Evolutionary conservation across 768 basidiomycete genomes (phyloP), one percentile per base, ranked within the genome.

Genomic region (Tylopilus intermedius): DNA sequence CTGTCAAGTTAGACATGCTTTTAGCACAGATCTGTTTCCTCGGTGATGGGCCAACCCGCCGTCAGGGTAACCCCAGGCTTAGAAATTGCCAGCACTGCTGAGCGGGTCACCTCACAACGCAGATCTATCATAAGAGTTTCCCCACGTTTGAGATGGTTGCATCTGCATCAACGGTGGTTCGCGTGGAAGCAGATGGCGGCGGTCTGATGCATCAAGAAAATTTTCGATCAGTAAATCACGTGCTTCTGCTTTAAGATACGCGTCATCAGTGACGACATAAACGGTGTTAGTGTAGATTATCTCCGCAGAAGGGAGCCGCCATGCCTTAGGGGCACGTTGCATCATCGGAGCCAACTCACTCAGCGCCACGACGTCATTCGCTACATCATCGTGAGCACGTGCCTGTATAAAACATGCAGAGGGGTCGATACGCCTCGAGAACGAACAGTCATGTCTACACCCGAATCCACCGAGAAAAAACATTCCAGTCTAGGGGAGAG

Each of bases 361-460:
- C 8, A 6, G 8, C 55, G 48, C 49, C 51, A 55, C 61, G 61
- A 64, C 62, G 59, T 63, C 62, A 63, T 37, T 10, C 5, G 24
- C 53, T 29, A 58, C 58, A 59, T 59, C 57, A 58, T 37, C 47
- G 37, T 8, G 21, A 51, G 52, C 54, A 62, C 50, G 53, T 51
- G 57, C 5, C 7, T 1, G 39, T 22, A 13, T 33, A 38, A 15
- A 37, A 6, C 13, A 4, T 39, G 27, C 7, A 11, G 14, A n/a
- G 14, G 8, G 3, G 5, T 8, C 13, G 1, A 4, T 7, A 2
- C n/a, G 4, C 33, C 8, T 27, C 21, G 8, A 5, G 3, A 24
- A 4, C 6, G 11, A 18, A 8, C 41, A 21, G 4, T 0, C 51
- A 54, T 56, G 62, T 29, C 55, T 10, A 33, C 53, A 8, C 48